These are phyloP conservation scores for Acanthamoeba castellanii DNA, from an alignment of 208 protist species.

Conservation along the genomic window DNA sequence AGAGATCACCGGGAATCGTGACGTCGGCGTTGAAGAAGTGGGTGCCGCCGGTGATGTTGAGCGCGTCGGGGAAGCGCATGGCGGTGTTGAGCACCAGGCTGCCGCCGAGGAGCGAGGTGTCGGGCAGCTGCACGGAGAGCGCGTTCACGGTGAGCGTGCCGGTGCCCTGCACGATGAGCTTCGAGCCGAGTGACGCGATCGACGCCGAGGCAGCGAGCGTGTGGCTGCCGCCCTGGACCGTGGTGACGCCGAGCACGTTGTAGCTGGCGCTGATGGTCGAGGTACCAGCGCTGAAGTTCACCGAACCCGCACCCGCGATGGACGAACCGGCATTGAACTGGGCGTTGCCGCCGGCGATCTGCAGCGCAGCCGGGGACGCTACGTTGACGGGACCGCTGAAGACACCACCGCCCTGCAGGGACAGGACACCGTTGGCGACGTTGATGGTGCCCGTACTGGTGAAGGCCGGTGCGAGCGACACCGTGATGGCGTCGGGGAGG, in stretches of 20 bases:
- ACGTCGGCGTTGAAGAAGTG: slow-evolving; percentile 68
- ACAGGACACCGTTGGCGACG: background rate
- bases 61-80: slow-evolving; percentile 49
- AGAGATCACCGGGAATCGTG: slow-evolving; percentile 59
- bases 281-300: slow-evolving; percentile 45
- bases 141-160: slow-evolving; percentile 62
- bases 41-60: slow-evolving; percentile 51
- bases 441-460: slow-evolving; percentile 58
- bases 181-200: slow-evolving; percentile 9
- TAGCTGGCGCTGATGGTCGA: background rate
- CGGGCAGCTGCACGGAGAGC: slow-evolving; percentile 1
- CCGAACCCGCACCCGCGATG: background rate
- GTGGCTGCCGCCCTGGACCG: slow-evolving; percentile 47
- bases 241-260: slow-evolving; percentile 43
- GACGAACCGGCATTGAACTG: slow-evolving; percentile 36
- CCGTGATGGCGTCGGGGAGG: slow-evolving; percentile 6
- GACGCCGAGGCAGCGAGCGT: slow-evolving; percentile 33
- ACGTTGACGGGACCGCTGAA: slow-evolving; percentile 65
- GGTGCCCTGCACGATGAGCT: slow-evolving; percentile 20
- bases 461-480: background rate
- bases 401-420: slow-evolving; percentile 22
- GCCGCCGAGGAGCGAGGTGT: slow-evolving; percentile 36
- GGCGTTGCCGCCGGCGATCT: background rate
- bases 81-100: slow-evolving; percentile 65
- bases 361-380: background rate